These are phyloP conservation scores for Groenewaldozyma salmanticensis DNA, from an alignment of 805 yeast species.

Conservation along the genomic window DNA sequence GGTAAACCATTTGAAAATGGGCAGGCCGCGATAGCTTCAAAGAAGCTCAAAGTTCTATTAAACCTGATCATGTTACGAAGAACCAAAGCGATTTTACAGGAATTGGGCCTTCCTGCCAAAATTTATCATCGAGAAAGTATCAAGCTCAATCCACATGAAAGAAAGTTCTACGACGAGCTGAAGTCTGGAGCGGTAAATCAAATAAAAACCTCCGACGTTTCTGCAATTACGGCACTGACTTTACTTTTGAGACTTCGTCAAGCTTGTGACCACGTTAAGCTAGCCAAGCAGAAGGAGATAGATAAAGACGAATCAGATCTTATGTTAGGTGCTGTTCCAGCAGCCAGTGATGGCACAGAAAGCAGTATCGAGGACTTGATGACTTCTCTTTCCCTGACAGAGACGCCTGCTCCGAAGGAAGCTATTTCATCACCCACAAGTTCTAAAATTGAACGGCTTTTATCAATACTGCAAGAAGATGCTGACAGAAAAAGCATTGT, in stretches of 20 bases:
- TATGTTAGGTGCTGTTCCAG: conserved; percentile 9
- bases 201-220: background rate
- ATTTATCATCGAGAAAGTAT: conserved; percentile 16
- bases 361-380: conserved; percentile 24
- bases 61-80: conserved; percentile 36
- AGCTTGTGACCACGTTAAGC: conserved; percentile 25
- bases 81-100: conserved; percentile 31
- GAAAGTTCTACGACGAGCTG: conserved; percentile 26
- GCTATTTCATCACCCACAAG: conserved; percentile 12
- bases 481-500: conserved; percentile 34
- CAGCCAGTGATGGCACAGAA: conserved; percentile 11
- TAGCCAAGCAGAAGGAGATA: conserved; percentile 5
- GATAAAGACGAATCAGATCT: conserved; percentile 15
- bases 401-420: background rate
- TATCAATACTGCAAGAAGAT: conserved; percentile 28
- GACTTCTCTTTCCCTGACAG: conserved; percentile 16
- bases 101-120: conserved; percentile 20
- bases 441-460: conserved; percentile 30
- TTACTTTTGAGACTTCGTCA: conserved; percentile 31
- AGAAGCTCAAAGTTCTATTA: conserved; percentile 23
- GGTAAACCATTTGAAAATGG: conserved; percentile 20
- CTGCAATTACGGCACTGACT: conserved; percentile 21
- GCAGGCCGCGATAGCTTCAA: conserved; percentile 15
- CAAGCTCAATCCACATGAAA: conserved; percentile 22
- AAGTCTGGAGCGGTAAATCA: no score